These are phyloP conservation scores for Gastrodia elata DNA, from an alignment of 106 monocot genomes.

Conservation along the genomic window DNA sequence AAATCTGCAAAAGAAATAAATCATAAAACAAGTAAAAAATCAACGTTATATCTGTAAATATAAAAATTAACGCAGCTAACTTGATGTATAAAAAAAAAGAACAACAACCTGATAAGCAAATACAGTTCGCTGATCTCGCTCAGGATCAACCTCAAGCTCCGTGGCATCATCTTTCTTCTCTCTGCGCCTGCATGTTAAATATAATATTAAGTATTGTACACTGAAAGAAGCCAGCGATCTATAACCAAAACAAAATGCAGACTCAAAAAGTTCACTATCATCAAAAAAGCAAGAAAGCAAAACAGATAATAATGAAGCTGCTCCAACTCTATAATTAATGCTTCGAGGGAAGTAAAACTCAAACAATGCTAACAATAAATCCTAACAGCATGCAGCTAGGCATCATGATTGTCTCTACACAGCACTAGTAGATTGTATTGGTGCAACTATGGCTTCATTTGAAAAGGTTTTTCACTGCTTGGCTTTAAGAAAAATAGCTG, in stretches of 20 bases:
- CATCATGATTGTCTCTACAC: neutral
- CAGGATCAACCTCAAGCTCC: conserved; percentile 80
- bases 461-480: no score
- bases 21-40: neutral
- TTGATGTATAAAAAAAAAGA: neutral
- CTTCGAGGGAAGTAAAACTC: neutral
- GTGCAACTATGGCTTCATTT: no score
- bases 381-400: neutral
- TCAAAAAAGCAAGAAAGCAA: neutral
- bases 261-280: neutral
- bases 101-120: conserved; percentile 81
- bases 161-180: conserved; percentile 59
- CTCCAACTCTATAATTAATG: neutral
- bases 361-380: neutral
- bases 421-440: neutral
- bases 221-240: neutral
- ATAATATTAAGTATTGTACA: neutral
- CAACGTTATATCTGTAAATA: neutral
- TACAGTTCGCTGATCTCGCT: conserved; percentile 93
- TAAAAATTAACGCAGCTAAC: neutral
- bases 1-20: conserved; percentile 33
- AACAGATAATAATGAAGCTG: neutral
- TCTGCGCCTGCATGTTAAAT: conserved; percentile 37
- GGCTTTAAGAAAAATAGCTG: no score
- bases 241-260: neutral